Conservation (phyloP, 2,329 filamentous ascomycete species). For the Aspergillus arachidicola region DNA sequence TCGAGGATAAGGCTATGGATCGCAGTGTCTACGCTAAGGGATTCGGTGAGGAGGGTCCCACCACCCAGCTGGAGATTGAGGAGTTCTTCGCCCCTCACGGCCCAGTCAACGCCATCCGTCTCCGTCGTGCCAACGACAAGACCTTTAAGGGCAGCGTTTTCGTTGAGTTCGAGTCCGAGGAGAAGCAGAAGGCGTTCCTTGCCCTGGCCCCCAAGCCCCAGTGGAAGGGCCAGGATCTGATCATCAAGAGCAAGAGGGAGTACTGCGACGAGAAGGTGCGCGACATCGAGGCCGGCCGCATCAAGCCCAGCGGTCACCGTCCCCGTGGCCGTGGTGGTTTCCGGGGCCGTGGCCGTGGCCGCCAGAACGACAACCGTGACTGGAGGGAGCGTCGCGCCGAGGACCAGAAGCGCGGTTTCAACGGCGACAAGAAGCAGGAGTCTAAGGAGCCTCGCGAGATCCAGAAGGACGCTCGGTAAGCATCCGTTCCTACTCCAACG, state of each 20-base stretch:
- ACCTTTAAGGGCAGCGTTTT: conserved; percentile 96
- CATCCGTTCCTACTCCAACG: background rate
- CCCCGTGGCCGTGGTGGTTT: conserved; percentile 33
- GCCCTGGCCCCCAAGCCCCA: conserved; percentile 76
- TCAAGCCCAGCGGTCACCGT: conserved; percentile 57
- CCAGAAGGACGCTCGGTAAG: conserved; percentile 48
- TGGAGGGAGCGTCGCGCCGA: conserved; percentile 49
- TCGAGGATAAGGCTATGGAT: conserved; percentile 68
- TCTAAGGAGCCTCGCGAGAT: conserved; percentile 31
- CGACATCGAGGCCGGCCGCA: conserved; percentile 70
- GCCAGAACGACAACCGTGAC: conserved; percentile 40
- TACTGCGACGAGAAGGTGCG: conserved; percentile 80
- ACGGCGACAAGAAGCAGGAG: conserved; percentile 21
- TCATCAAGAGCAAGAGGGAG: conserved; percentile 83
- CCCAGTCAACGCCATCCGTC: conserved; percentile 77
- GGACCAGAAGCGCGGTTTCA: conserved; percentile 47
- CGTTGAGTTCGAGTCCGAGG: conserved; percentile 83
- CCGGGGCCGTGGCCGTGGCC: conserved; percentile 50
- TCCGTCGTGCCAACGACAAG: conserved; percentile 73
- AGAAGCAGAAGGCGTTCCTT: conserved; percentile 78
- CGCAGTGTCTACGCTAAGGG: conserved; percentile 90
- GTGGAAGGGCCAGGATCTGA: conserved; percentile 78
- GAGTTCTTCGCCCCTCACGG: conserved; percentile 84
- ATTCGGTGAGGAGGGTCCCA: conserved; percentile 81
- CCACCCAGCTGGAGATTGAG: conserved; percentile 92